These are phyloP conservation scores for Gracilaria vermiculophylla DNA, from an alignment of 23 red algal genomes.

Conservation along the genomic window DNA sequence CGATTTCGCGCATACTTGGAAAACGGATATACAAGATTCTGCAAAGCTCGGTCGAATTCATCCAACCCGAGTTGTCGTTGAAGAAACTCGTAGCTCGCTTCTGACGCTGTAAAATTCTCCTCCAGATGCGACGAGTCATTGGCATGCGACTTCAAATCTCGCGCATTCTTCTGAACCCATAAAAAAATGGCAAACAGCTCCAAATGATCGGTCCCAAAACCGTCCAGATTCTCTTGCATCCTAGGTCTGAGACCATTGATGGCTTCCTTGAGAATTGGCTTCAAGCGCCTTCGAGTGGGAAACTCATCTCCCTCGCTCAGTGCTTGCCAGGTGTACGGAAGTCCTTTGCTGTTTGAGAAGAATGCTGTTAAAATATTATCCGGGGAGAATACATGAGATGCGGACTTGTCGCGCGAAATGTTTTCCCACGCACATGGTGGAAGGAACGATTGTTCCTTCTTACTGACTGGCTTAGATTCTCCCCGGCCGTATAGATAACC, in stretches of 20 bases:
- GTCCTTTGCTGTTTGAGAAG: background rate
- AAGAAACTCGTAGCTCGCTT: background rate
- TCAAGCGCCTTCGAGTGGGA: background rate
- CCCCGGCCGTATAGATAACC: background rate
- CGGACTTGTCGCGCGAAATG: background rate
- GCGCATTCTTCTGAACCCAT: conserved; percentile 24
- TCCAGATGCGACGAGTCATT: background rate
- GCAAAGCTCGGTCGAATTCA: conserved; percentile 4
- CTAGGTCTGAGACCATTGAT: background rate
- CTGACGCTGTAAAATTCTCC: background rate
- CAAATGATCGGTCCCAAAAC: conserved; percentile 8
- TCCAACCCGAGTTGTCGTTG: conserved; percentile 54
- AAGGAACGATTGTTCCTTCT: background rate
- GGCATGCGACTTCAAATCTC: background rate
- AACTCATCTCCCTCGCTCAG: background rate
- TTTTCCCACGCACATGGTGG: conserved; percentile 8
- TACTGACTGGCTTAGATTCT: background rate
- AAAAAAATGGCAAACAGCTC: conserved; percentile 40
- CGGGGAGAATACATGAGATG: background rate
- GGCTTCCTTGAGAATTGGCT: conserved; percentile 29
- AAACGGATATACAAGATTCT: conserved; percentile 16
- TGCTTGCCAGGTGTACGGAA: conserved; percentile 5
- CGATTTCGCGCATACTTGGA: background rate
- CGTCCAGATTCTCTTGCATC: conserved; percentile 22
- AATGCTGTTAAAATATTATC: background rate